Base-by-base conservation (phyloP, 1,139 yeast species). In the Kodamaea sp. region DNA sequence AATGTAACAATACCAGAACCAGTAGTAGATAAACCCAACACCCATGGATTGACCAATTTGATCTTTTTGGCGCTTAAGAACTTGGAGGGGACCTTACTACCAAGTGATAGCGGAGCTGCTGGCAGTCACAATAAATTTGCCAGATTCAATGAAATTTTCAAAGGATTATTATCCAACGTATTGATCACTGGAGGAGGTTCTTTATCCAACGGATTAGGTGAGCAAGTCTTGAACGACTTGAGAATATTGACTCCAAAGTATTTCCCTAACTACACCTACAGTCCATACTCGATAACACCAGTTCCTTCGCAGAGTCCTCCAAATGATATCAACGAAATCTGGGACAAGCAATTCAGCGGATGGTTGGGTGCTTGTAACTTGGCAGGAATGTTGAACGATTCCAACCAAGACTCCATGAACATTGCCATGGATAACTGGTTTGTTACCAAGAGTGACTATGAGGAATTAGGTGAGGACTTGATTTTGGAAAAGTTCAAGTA, bases 291-390 rank as follows among this genome's bases (percentile, higher is more conserved):
- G 15, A 60, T 66, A 59, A 15, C 58, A 46, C 53, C 44, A 13
- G 38, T 46, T 7, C 38, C 44, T 10, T 34, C 34, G 26, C 36
- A 25, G 27, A 39, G 43, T 15, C 44, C 42, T 20, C 36, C 41
- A 9, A 59, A 57, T 26, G 67, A 63, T 26, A 47, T 60, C 30
- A 55, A 56, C 37, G 73, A 70, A 32, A 50, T 57, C 12, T 69
- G 74, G 70, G 86, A 80, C 45, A 70, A 79, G 48, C 73, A 65
- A 39, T 73, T 71, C 43, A 76, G 82, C 28, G 69, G 74, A 11
- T 81, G 88, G 88, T 53, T 78, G 23, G 88, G 88, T 26, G 86
- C 87, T 2, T 73, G 80, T 44, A 76, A 78, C 43, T 67, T 80
- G 48, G 77, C 83, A 12, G 68, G 71, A 39, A 70, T 70, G 76